Base-by-base conservation (phyloP, 768 basidiomycete species). In the Erythrobasidium yunnanense region DNA sequence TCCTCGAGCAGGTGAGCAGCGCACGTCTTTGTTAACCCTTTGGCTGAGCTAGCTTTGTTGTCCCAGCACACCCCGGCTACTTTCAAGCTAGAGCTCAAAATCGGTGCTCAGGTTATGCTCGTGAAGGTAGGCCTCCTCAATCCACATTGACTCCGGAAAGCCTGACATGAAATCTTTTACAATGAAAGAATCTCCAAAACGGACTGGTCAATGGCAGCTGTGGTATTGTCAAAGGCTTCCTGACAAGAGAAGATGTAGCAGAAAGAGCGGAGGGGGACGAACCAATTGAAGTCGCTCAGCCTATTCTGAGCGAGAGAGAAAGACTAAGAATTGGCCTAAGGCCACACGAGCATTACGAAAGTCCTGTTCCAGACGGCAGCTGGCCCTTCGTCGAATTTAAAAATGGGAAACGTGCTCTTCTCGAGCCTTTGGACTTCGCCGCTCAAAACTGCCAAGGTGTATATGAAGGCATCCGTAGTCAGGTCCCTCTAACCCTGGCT, bases 51-150 rank as follows among this genome's bases (percentile, higher is more conserved):
- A 45, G 15, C 42, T 45, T 45, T 15, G 42, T 20, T 45, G 42
- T 15, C 42, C 17, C 22, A 11, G 11, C 15, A 11, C 50, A 52
- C 50, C 4, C 17, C 51, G 5, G 13, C 15, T 7, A 8, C 11
- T 6, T 76, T 79, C 60, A 71, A 66, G 6, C 81, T 99, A 18
- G 72, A 74, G 0, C 81, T 99, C 34, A 87, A 88, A 51, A 73
- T 85, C 27, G 85, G 85, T 65, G 85, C 88, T 5, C 95, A 95
- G 76, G 90, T 93, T 2, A 88, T 88, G 87, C 80, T 95, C 29
- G 88, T 90, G 76, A 95, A 52, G 50, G 50, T 52, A 15, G 42
- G 42, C 22, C 42, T 45, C 42, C 22, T 20, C 15, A 20, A 45
- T 45, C 15, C 22, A n/a, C n/a, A n/a, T n/a, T n/a, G n/a, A n/a